Conservation (phyloP, 805 yeast species). For the Wickerhamomyces pijperi region DNA sequence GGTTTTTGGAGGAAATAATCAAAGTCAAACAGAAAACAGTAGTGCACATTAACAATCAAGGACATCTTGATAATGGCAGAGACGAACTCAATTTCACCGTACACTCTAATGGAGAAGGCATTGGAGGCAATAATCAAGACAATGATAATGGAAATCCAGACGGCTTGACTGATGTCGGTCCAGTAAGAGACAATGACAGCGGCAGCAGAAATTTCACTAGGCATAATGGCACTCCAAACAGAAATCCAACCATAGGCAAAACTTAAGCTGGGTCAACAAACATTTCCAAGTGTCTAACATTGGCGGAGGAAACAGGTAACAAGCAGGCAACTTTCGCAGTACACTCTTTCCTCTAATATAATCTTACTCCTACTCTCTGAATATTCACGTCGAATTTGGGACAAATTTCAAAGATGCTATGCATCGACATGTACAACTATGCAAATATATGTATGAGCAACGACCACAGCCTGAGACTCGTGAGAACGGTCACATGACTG, state of each 20-base stretch:
- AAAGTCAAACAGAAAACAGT: conserved; percentile 24
- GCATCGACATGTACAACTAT: no score
- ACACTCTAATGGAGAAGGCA: conserved; percentile 25
- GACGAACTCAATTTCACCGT: conserved; percentile 49
- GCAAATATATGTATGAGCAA: no score
- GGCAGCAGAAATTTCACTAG: conserved; percentile 21
- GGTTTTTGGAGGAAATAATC: conserved; percentile 23
- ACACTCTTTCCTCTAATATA: no score
- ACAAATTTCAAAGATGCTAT: no score
- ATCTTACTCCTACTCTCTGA: no score
- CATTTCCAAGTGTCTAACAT: conserved; percentile 24
- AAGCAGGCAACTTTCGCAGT: conserved; percentile 27
- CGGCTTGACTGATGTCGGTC: no score
- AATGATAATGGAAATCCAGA: conserved; percentile 17
- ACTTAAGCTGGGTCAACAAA: conserved; percentile 33
- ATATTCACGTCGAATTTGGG: no score
- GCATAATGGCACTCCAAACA: conserved; percentile 23
- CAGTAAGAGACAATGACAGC: no score
- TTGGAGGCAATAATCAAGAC: conserved; percentile 25
- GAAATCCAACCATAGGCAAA: conserved; percentile 27
- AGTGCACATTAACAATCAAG: conserved; percentile 32
- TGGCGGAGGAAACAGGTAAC: conserved; percentile 27
- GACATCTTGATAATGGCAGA: conserved; percentile 45
- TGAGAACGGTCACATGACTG: no score
- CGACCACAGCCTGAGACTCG: no score